phyloP scores from a whole-genome alignment of 2,329 filamentous ascomycete genomes.

The Beauveria asiatica region DNA sequence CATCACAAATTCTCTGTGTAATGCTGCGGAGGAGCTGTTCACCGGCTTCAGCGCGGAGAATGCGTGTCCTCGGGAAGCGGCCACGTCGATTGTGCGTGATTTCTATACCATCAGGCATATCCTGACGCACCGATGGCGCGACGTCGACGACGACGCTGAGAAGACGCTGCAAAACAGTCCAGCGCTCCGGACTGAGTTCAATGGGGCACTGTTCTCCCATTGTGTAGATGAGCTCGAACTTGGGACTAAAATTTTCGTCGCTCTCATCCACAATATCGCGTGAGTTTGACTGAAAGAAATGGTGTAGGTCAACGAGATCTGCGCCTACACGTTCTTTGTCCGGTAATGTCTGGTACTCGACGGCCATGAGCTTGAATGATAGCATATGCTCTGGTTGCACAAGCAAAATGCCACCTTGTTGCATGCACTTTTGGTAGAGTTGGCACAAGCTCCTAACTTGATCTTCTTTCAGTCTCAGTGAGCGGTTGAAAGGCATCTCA shows the following conservation, averaged over 20 bases:
- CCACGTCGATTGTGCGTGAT: background rate
- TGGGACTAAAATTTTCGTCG: conserved; percentile 53
- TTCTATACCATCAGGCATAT: background rate
- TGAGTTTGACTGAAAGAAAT: conserved; percentile 33
- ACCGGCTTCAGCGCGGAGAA: background rate
- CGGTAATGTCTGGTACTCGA: conserved; percentile 21
- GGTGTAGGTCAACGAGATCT: conserved; percentile 31
- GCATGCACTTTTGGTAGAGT: conserved; percentile 38
- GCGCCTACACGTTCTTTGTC: conserved; percentile 15
- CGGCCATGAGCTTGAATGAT: conserved; percentile 54
- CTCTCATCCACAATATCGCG: conserved; percentile 57
- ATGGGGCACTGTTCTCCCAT: conserved; percentile 44
- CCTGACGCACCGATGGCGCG: background rate
- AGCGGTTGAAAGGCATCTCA: conserved; percentile 51
- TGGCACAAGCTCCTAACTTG: conserved; percentile 28
- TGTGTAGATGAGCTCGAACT: conserved; percentile 56
- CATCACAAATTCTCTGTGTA: background rate
- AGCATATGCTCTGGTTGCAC: conserved; percentile 56
- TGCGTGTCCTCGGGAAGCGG: conserved; percentile 1
- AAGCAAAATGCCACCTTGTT: conserved; percentile 45
- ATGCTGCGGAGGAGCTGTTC: background rate
- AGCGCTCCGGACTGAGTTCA: conserved; percentile 46
- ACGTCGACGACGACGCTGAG: background rate
- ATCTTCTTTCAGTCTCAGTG: conserved; percentile 24
- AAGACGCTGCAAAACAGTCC: conserved; percentile 41